Conservation (phyloP, 495 filamentous ascomycete species). For the Penicillium odoratum region DNA sequence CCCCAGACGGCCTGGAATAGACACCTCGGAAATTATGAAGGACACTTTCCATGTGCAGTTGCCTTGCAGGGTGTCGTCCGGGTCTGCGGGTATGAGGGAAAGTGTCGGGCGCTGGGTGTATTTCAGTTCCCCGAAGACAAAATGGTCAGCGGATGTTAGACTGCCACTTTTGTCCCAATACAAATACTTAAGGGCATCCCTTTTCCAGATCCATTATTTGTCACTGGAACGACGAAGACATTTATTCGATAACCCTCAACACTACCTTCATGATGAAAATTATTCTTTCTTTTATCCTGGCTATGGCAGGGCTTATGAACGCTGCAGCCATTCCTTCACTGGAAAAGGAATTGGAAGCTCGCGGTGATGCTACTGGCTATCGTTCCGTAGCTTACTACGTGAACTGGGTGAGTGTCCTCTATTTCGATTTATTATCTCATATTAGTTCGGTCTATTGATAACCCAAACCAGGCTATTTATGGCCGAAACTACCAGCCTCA, state of each 20-base stretch:
- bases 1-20: neutral
- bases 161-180: neutral
- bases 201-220: neutral
- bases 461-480: slow-evolving; percentile 61
- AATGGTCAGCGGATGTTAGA: neutral
- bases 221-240: neutral
- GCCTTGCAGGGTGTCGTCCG: neutral
- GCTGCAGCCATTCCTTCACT: slow-evolving; percentile 10
- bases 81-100: neutral
- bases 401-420: slow-evolving; percentile 58
- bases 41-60: neutral
- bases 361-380: slow-evolving; percentile 41
- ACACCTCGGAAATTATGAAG: neutral
- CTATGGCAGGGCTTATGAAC: slow-evolving; percentile 17
- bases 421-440: neutral
- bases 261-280: neutral
- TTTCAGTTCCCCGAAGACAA: neutral
- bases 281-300: neutral
- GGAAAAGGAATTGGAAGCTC: slow-evolving; percentile 8
- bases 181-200: neutral
- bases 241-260: neutral
- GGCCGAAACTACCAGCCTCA: slow-evolving; percentile 71
- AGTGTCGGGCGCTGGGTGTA: neutral
- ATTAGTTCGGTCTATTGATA: neutral
- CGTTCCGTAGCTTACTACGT: slow-evolving; percentile 81